A percentile compares a stretch with the other conserved stretches of the same genome.
Evolutionary conservation across 805 yeast genomes (phyloP).

Genomic region (Wickerhamiella australiensis): DNA sequence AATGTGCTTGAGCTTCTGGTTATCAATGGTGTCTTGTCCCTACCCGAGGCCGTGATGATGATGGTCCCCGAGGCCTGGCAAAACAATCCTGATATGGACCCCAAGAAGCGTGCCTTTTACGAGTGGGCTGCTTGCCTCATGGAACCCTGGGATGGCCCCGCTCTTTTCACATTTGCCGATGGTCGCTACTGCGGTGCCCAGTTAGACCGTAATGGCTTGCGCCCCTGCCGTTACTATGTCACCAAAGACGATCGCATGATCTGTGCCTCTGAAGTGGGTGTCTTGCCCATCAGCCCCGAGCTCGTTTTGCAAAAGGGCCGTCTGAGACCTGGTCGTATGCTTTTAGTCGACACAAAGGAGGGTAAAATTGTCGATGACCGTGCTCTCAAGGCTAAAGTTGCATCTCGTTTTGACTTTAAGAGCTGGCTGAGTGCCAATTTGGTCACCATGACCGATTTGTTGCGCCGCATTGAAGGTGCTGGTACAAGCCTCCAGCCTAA

Average conservation of each 20-base stretch:
- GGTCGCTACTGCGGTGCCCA: constrained; percentile 98
- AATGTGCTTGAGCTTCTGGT: constrained; percentile 86
- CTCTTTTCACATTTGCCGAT: constrained; percentile 89
- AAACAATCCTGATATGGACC: constrained; percentile 72
- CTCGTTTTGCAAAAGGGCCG: constrained; percentile 82
- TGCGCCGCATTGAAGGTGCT: constrained; percentile 42
- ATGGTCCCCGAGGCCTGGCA: constrained; percentile 98
- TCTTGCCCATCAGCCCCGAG: constrained; percentile 75
- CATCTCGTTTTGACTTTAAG: constrained; percentile 79
- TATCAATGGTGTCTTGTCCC: constrained; percentile 77
- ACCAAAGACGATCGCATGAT: constrained; percentile 91
- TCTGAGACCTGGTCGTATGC: constrained; percentile 91
- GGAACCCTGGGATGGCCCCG: constrained; percentile 99
- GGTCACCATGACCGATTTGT: constrained; percentile 69
- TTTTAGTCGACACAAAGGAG: constrained; percentile 83
- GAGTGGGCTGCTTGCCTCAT: constrained; percentile 98
- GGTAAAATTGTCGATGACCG: constrained; percentile 90
- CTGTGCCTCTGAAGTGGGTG: constrained; percentile 98
- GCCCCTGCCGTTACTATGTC: constrained; percentile 96
- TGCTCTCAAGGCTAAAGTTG: constrained; percentile 68
- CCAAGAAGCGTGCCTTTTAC: constrained; percentile 84
- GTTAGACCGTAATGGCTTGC: constrained; percentile 89
- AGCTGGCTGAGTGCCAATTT: constrained; percentile 84
- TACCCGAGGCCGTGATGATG: constrained; percentile 96
- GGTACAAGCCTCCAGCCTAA: constrained; percentile 24